Percentiles rank a stretch among this genome's conserved stretches.
Evolutionary conservation across 2,329 filamentous ascomycete species (phyloP).

Genomic region (Lojkania enalia): DNA sequence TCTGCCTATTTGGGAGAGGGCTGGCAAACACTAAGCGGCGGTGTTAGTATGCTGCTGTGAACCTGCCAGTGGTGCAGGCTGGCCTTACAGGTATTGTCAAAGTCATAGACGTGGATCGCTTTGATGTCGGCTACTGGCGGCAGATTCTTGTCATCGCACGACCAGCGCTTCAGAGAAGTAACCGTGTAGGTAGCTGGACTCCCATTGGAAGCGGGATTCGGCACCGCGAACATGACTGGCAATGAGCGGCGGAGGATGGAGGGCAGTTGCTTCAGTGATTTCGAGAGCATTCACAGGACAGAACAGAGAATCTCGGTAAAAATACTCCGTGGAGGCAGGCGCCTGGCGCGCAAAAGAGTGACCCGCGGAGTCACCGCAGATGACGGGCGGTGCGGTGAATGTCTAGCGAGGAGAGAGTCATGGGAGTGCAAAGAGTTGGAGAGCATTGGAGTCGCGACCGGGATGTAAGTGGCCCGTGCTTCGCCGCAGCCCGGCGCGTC

Average conservation of each 20-base stretch:
- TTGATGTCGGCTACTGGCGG: constrained; percentile 74
- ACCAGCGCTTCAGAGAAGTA: constrained; percentile 83
- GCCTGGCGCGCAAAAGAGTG: background rate
- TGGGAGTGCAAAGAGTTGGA: background rate
- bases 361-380: background rate
- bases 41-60: no score
- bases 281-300: constrained; percentile 29
- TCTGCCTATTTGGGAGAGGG: constrained; percentile 81
- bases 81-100: constrained; percentile 85
- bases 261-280: constrained; percentile 12
- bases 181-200: constrained; percentile 56
- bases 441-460: constrained; percentile 13
- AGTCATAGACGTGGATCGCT: constrained; percentile 91
- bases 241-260: constrained; percentile 24
- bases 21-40: constrained; percentile 81
- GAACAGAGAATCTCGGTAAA: background rate
- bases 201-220: constrained; percentile 31
- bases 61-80: background rate
- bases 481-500: constrained; percentile 8
- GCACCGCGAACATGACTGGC: constrained; percentile 38
- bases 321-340: background rate
- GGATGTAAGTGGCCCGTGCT: background rate
- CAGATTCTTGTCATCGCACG: constrained; percentile 71
- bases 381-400: background rate
- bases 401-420: background rate